Conservation (phyloP, 2,329 filamentous ascomycete species). For the Aureobasidium pullulans region DNA sequence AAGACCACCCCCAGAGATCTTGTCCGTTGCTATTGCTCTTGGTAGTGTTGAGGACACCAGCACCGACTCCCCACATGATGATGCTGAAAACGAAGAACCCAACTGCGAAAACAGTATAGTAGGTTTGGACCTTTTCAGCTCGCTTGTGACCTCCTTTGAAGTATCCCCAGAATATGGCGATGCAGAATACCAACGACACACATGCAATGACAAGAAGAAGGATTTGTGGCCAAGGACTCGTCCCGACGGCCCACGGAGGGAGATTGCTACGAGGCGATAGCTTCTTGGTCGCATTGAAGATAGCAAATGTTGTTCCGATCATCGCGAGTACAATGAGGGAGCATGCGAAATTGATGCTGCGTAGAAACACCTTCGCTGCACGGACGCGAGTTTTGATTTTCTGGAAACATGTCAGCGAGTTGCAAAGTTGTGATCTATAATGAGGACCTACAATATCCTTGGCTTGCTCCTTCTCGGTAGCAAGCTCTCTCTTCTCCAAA, state of each 20-base stretch:
- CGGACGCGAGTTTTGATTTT: constrained; percentile 88
- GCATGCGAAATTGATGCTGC: constrained; percentile 94
- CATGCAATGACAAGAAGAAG: constrained; percentile 71
- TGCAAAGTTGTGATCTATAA: too few species aligned
- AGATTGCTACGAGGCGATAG: constrained; percentile 72
- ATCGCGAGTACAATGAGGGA: constrained; percentile 90
- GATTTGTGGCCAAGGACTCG: constrained; percentile 83
- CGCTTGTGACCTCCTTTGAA: constrained; percentile 79
- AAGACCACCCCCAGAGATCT: constrained; percentile 99
- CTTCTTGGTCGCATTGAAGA: constrained; percentile 80
- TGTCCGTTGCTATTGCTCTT: constrained; percentile 66
- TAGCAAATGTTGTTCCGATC: constrained; percentile 76
- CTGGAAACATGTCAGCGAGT: constrained; percentile 39
- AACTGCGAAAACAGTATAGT: constrained; percentile 91
- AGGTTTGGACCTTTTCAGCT: constrained; percentile 87
- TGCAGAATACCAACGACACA: constrained; percentile 70
- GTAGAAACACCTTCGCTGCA: constrained; percentile 89
- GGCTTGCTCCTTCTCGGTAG: constrained; percentile 79
- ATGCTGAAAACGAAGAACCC: constrained; percentile 91
- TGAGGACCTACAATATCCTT: constrained; percentile 72
- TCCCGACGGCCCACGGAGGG: constrained; percentile 74
- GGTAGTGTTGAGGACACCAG: constrained; percentile 72
- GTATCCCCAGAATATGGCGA: constrained; percentile 78
- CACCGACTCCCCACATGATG: constrained; percentile 84
- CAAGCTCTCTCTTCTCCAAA: constrained; percentile 74